Evolutionary conservation across 2,329 filamentous ascomycete genomes (phyloP), one percentile per base, ranked within the genome.

Genomic region (Arthroderma sp.): DNA sequence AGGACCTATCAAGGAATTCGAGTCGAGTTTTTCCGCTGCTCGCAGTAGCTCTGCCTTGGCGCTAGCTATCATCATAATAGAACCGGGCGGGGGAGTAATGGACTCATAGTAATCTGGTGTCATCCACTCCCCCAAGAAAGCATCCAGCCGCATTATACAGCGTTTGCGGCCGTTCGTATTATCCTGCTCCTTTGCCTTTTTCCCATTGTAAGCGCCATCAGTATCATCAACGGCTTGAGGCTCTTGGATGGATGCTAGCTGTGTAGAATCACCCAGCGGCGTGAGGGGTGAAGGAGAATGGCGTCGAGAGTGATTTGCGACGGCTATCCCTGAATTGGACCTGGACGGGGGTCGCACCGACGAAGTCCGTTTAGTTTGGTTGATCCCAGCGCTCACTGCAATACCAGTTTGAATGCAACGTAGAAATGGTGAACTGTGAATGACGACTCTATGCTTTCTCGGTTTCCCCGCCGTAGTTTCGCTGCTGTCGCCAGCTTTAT

Each of bases 81-180:
- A 89, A 37, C 79, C 78, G 0, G 91, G 91, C 7, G 91, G 91
- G 3, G 87, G 85, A 0, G 84, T 89, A 51, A 95, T 95, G 43
- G 83, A 75, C 50, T 94, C 87, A 57, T 89, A 98, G 62, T 98
- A 98, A 58, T 88, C 82, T 1, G 87, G 86, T 1, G 83, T 85
- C 29, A 96, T 72, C 91, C 91, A 98, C 70, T 98, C 91, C 40
- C 91, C 89, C 0, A 98, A 72, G 58, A 93, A 95, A 0, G 88
- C 83, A 64, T 98, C 91, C 4, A 98, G 74, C 1, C 91, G 82
- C 40, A 98, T 66, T 6, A 61, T 50, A 36, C 54, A 53, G 31
- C 33, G 29, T 27, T 37, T 36, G 15, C 15, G 15, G 15, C 15
- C 15, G 11, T 5, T 43, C 34, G 31, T 37, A 11, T 29, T 22